These are phyloP conservation scores for Chalciporus piperatus DNA, from an alignment of 768 basidiomycete species.

Conservation along the genomic window DNA sequence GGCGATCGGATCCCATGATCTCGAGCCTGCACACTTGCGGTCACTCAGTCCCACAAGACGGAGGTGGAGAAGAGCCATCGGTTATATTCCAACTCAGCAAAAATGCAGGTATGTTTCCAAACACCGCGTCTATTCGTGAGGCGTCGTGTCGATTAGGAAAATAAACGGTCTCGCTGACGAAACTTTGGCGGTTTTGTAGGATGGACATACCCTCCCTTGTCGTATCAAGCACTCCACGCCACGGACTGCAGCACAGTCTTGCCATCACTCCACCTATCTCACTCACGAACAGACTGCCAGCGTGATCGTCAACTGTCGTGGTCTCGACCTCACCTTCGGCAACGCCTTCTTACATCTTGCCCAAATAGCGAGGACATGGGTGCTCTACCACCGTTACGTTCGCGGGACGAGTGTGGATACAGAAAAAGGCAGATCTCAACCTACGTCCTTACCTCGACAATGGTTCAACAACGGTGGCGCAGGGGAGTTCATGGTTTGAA, in stretches of 20 bases:
- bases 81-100: constrained; percentile 37
- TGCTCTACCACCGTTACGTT: constrained; percentile 46
- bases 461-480: constrained; percentile 48
- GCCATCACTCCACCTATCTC: constrained; percentile 21
- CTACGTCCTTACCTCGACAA: constrained; percentile 48
- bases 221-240: constrained; percentile 35
- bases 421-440: constrained; percentile 48
- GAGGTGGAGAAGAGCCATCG: constrained; percentile 48
- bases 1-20: constrained; percentile 36
- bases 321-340: constrained; percentile 47
- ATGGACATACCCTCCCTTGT: constrained; percentile 55
- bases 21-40: constrained; percentile 31
- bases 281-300: constrained; percentile 28
- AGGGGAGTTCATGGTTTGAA: constrained; percentile 40
- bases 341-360: constrained; percentile 46
- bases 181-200: constrained; percentile 33
- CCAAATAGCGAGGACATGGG: constrained; percentile 51
- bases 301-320: constrained; percentile 40
- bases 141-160: too few species aligned
- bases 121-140: neutral
- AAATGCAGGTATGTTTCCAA: constrained; percentile 32
- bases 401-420: constrained; percentile 55
- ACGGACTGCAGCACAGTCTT: constrained; percentile 37
- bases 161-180: neutral
- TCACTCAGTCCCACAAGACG: constrained; percentile 34